Percentiles rank a stretch among this genome's conserved stretches.
These are phyloP conservation scores for Sporobolomyces phaffii DNA, from an alignment of 768 basidiomycete species.

Conservation along the genomic window DNA sequence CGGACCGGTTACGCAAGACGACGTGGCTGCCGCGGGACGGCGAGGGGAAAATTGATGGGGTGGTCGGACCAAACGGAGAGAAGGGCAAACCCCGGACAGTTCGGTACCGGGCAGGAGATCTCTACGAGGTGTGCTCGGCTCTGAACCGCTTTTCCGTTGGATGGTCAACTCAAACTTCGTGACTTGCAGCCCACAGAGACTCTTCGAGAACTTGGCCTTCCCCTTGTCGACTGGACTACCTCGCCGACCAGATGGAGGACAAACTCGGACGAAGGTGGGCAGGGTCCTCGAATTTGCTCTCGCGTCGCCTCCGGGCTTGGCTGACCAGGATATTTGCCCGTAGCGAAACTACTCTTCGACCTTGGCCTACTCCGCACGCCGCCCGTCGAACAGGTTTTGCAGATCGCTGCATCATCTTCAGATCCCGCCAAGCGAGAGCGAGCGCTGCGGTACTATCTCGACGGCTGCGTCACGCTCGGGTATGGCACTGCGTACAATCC, in stretches of 20 bases:
- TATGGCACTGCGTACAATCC: conserved; percentile 40
- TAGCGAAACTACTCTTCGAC: conserved; percentile 72
- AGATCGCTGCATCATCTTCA: conserved; percentile 56
- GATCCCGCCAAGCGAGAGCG: conserved; percentile 54
- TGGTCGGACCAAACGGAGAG: conserved; percentile 31
- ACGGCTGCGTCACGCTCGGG: conserved; percentile 60
- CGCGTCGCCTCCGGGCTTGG: neutral
- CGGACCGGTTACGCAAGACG: conserved; percentile 57
- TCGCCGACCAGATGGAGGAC: conserved; percentile 66
- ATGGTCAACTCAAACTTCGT: too few species aligned
- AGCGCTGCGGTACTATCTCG: conserved; percentile 76
- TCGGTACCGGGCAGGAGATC: conserved; percentile 61
- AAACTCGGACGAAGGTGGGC: conserved; percentile 76
- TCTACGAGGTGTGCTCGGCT: conserved; percentile 62
- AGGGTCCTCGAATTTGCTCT: too few species aligned
- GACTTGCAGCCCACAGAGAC: conserved; percentile 60
- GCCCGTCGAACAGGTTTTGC: conserved; percentile 60
- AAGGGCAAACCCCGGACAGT: conserved; percentile 46
- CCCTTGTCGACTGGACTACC: conserved; percentile 77
- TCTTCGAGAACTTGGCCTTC: conserved; percentile 66
- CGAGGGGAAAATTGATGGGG: conserved; percentile 50
- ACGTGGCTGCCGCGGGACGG: conserved; percentile 60
- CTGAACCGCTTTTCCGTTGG: too few species aligned
- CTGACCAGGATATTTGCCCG: neutral
- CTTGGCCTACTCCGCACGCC: conserved; percentile 57